Percentiles rank a stretch among this genome's conserved stretches.
Conservation (phyloP, 208 protist species). For the Leishmania tarentolae region DNA sequence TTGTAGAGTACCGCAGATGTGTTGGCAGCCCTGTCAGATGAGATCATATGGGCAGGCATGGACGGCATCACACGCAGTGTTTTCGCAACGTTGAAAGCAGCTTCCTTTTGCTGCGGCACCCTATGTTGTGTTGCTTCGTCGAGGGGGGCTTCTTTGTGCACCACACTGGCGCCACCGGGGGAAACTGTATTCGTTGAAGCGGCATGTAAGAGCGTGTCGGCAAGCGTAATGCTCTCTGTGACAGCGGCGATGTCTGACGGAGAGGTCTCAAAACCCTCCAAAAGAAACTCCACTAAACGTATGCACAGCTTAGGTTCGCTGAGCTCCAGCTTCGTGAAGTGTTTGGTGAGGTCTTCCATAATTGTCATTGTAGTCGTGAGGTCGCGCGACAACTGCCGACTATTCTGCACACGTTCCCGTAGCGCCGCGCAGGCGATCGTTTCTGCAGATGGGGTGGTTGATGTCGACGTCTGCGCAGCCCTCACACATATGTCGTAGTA, state of each 20-base stretch:
- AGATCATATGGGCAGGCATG: constrained; percentile 26
- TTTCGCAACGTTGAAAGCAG: constrained; percentile 19
- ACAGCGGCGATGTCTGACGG: constrained; percentile 17
- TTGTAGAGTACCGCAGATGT: constrained; percentile 38
- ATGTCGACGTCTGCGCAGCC: not conserved
- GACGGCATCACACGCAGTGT: constrained; percentile 28
- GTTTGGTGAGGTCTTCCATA: constrained; percentile 21
- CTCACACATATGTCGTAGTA: not conserved
- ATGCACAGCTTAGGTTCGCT: constrained; percentile 11
- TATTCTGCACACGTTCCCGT: constrained; percentile 9
- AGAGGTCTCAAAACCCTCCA: constrained; percentile 20
- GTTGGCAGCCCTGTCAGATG: constrained; percentile 29
- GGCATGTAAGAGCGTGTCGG: constrained; percentile 10
- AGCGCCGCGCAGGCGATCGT: not conserved
- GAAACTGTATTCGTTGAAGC: not conserved
- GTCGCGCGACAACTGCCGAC: constrained; percentile 24
- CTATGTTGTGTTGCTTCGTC: not conserved
- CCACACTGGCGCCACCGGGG: not conserved
- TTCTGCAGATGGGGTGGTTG: not conserved
- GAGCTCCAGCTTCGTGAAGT: constrained; percentile 20
- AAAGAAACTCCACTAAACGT: constrained; percentile 23
- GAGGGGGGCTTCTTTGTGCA: not conserved
- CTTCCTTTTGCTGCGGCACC: not conserved
- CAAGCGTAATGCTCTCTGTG: constrained; percentile 14
- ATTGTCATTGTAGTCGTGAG: constrained; percentile 1